A percentile compares a stretch with the other conserved stretches of the same genome.
phyloP scores from a whole-genome alignment of 768 basidiomycete genomes.

The Mycena leptocephala region DNA sequence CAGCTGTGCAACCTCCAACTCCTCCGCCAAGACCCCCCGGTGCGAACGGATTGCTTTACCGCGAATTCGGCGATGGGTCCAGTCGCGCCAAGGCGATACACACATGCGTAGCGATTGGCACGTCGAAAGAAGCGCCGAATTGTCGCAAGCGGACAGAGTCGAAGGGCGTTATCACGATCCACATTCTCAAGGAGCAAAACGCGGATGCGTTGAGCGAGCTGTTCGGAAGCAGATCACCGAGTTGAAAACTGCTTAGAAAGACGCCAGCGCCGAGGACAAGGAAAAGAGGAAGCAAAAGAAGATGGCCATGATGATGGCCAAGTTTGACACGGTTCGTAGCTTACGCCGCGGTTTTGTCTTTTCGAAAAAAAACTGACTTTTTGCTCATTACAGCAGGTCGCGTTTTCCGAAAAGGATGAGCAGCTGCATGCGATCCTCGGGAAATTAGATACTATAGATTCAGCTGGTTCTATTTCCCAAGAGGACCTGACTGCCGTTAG shows the following conservation, averaged over 20 bases:
- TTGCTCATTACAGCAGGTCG: constrained; percentile 77
- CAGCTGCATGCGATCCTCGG: constrained; percentile 88
- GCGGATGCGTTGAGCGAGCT: constrained; percentile 89
- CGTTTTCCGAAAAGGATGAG: constrained; percentile 96
- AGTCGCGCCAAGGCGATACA: no score
- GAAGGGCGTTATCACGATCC: constrained; percentile 92
- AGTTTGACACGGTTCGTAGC: constrained; percentile 91
- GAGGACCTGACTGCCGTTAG: constrained; percentile 89
- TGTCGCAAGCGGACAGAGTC: no score
- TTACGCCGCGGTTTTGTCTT: constrained; percentile 3
- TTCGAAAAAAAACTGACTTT: constrained; percentile 12
- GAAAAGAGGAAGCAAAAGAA: constrained; percentile 99
- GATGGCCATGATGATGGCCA: constrained; percentile 99
- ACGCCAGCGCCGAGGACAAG: constrained; percentile 93
- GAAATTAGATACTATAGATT: constrained; percentile 89
- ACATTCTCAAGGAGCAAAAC: constrained; percentile 96
- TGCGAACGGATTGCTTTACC: no score
- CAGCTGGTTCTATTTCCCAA: constrained; percentile 73
- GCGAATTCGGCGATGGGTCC: no score
- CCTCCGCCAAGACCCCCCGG: no score
- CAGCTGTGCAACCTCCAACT: no score
- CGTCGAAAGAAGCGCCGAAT: no score
- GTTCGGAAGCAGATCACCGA: constrained; percentile 86
- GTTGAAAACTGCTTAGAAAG: constrained; percentile 86
- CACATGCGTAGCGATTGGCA: no score